Percentiles rank a stretch among this genome's conserved stretches.
phyloP scores from a whole-genome alignment of 371 early-diverging fungal species.

The Quaeritorhiza haematococci region DNA sequence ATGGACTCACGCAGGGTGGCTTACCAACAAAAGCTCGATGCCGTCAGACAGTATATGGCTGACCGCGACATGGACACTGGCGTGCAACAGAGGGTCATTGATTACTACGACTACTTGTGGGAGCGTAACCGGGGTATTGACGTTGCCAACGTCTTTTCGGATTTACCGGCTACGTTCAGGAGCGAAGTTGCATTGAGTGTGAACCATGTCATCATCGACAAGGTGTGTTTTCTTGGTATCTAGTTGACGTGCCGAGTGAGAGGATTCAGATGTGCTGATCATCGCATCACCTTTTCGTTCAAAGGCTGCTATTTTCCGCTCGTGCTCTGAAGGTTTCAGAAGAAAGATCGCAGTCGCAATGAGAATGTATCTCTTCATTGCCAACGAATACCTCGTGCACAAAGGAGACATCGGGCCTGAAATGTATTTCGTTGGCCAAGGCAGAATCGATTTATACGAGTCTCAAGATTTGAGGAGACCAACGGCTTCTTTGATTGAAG shows the following conservation, averaged over 20 bases:
- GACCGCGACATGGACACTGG: conserved; percentile 39
- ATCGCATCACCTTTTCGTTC: neutral
- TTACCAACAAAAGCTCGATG: conserved; percentile 45
- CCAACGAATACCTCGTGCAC: conserved; percentile 41
- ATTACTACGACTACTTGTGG: conserved; percentile 49
- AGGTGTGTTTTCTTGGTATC: conserved; percentile 18
- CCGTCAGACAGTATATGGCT: conserved; percentile 42
- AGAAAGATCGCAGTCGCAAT: conserved; percentile 38
- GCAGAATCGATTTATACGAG: conserved; percentile 38
- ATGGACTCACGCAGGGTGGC: conserved; percentile 44
- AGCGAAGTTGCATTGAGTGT: conserved; percentile 43
- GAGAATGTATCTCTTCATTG: conserved; percentile 41
- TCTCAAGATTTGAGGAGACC: conserved; percentile 26
- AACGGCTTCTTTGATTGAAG: conserved; percentile 39
- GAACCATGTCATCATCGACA: conserved; percentile 40
- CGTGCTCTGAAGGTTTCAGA: conserved; percentile 37
- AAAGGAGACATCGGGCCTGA: conserved; percentile 36
- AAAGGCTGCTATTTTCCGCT: conserved; percentile 36
- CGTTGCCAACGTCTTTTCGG: conserved; percentile 38
- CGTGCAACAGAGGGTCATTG: conserved; percentile 41
- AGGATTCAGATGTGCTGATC: too few species aligned
- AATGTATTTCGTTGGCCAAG: conserved; percentile 47
- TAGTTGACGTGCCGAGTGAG: too few species aligned
- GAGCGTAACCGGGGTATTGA: conserved; percentile 46
- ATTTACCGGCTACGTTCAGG: conserved; percentile 43